These are phyloP conservation scores for Nakazawaea sp. DNA, from an alignment of 805 yeast species.

Conservation along the genomic window DNA sequence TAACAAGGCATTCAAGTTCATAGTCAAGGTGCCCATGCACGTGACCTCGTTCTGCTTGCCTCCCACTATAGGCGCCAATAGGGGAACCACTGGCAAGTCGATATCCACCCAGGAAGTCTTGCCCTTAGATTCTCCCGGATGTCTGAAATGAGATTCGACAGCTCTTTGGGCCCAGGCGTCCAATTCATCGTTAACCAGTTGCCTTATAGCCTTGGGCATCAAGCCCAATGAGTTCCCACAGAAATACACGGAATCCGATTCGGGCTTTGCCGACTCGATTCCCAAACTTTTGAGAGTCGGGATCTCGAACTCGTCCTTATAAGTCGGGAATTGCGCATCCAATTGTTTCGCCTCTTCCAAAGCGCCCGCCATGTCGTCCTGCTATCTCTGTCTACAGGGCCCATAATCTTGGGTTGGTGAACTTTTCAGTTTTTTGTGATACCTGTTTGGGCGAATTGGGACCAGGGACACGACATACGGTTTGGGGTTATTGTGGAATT, in stretches of 20 bases:
- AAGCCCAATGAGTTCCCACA: slow-evolving; percentile 95
- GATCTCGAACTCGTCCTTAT: slow-evolving; percentile 43
- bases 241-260: slow-evolving; percentile 43
- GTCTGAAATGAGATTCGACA: slow-evolving; percentile 80
- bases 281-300: slow-evolving; percentile 68
- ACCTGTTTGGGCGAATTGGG: too few species aligned
- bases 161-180: slow-evolving; percentile 79
- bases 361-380: too few species aligned
- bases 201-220: slow-evolving; percentile 63
- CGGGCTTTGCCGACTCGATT: slow-evolving; percentile 17
- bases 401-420: too few species aligned
- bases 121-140: slow-evolving; percentile 36
- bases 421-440: too few species aligned
- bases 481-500: too few species aligned
- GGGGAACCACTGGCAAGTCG: slow-evolving; percentile 68
- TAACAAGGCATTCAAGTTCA: slow-evolving; percentile 70
- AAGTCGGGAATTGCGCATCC: slow-evolving; percentile 33
- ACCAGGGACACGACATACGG: too few species aligned
- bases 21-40: slow-evolving; percentile 79
- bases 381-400: too few species aligned
- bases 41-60: slow-evolving; percentile 76
- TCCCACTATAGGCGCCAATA: slow-evolving; percentile 71
- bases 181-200: slow-evolving; percentile 57
- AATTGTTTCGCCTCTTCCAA: slow-evolving; percentile 23
- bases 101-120: slow-evolving; percentile 77